Evolutionary conservation across 106 monocot genomes (phyloP).

Genomic region (Agapanthus africanus): DNA sequence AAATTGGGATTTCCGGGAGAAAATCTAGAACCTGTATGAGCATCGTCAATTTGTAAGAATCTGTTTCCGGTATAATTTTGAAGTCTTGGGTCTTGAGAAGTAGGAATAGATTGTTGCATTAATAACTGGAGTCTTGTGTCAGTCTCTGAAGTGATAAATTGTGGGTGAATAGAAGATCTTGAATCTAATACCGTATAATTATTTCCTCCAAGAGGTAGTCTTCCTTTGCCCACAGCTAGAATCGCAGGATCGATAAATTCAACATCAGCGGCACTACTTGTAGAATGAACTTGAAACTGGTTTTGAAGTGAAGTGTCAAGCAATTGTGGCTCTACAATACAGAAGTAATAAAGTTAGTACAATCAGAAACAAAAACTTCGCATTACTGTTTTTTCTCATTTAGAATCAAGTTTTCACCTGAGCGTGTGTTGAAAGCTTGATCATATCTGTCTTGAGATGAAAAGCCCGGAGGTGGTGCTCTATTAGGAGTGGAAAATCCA

Average conservation of each 20-base stretch:
- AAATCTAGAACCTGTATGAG: constrained; percentile 36
- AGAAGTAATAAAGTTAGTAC: not conserved
- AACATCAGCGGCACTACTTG: constrained; percentile 41
- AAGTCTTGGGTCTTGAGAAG: constrained; percentile 36
- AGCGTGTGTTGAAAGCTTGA: constrained; percentile 26
- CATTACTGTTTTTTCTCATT: not conserved
- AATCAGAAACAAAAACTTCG: not conserved
- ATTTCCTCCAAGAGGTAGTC: constrained; percentile 31
- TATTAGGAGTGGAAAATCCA: constrained; percentile 73
- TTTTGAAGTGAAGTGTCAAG: constrained; percentile 23
- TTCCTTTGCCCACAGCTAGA: constrained; percentile 83
- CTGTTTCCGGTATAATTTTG: constrained; percentile 30
- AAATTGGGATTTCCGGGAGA: constrained; percentile 31
- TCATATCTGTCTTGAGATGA: constrained; percentile 47
- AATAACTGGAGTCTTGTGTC: constrained; percentile 58
- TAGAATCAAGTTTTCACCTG: constrained; percentile 29
- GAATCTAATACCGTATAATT: constrained; percentile 27
- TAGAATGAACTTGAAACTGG: constrained; percentile 42
- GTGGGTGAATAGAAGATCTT: constrained; percentile 35
- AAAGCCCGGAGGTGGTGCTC: constrained; percentile 75
- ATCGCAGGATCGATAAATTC: constrained; percentile 94
- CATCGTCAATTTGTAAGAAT: constrained; percentile 48
- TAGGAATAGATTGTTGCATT: constrained; percentile 44
- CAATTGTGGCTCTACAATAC: constrained; percentile 27
- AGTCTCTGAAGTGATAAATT: constrained; percentile 31